Evolutionary conservation across 352 stramenopile genomes (phyloP), one percentile per base, ranked within the genome.

Genomic region (Elongisporangium anandrum): DNA sequence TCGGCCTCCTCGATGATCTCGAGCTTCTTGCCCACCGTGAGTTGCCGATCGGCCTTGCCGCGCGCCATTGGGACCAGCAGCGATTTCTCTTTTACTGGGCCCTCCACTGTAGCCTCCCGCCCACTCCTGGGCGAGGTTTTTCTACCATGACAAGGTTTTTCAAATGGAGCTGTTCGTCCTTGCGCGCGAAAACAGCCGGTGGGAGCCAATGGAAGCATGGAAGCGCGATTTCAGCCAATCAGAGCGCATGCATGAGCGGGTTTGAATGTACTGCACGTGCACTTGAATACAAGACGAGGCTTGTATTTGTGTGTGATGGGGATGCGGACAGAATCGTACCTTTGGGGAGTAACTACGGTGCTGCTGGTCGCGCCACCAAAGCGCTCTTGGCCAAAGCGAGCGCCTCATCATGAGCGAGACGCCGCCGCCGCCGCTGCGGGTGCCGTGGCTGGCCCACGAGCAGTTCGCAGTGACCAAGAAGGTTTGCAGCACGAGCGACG

Each of bases 11-110:
- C 85, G 67, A 94, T 90, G 67, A 94, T 94, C 74, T 94, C 82
- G 56, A 94, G 85, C 72, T 94, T 94, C 71, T 94, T 94, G 75
- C 85, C 85, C 49, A 94, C 85, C 34, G 85, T 94, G 58, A 94
- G 72, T 51, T 85, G 76, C 34, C 73, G 68, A 62, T 94, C 82
- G 12, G 85, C 85, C 59, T 94, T 94, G 61, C 85, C 85, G 56
- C 85, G 81, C 65, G 85, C 82, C 85, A 94, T 94, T n/a, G 0
- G 29, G 29, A 41, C 29, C 29, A 41, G n/a, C 54, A 21, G 54
- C 47, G 21, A 52, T 20, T 52, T 52, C 47, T 52, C 47, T 20
- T 52, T 52, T 52, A 52, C 47, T 52, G 47, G 47, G n/a, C 47
- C 47, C 47, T 20, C n/a, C 47, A 52, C 47, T 20, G 47, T 52